Evolutionary conservation across 2,329 filamentous ascomycete species (phyloP).

Genomic region (Thermomyces lanuginosus): DNA sequence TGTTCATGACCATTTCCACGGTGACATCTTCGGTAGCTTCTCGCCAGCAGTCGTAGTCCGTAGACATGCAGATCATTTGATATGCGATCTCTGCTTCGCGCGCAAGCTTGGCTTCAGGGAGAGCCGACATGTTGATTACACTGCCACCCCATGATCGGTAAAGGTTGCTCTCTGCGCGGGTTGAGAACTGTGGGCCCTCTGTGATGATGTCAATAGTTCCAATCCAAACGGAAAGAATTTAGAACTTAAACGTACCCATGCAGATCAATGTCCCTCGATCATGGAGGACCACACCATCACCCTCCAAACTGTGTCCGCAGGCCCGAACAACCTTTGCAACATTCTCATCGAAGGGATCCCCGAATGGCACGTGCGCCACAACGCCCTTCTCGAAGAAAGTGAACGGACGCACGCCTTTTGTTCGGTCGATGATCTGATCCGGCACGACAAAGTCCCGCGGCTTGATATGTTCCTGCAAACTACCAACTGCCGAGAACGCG

Average conservation of each 20-base stretch:
- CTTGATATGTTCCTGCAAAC: slow-evolving; percentile 78
- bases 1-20: slow-evolving; percentile 90
- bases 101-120: slow-evolving; percentile 91
- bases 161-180: slow-evolving; percentile 84
- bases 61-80: slow-evolving; percentile 98
- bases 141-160: slow-evolving; percentile 88
- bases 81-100: slow-evolving; percentile 92
- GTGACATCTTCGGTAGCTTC: slow-evolving; percentile 62
- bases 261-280: slow-evolving; percentile 72
- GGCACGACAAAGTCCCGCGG: slow-evolving; percentile 94
- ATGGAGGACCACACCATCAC: slow-evolving; percentile 73
- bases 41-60: slow-evolving; percentile 98
- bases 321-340: slow-evolving; percentile 60
- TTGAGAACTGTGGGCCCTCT: slow-evolving; percentile 98
- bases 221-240: slow-evolving; percentile 1
- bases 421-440: slow-evolving; percentile 93
- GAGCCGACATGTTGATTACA: slow-evolving; percentile 95
- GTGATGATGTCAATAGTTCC: slow-evolving; percentile 5
- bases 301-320: slow-evolving; percentile 62
- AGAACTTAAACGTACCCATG: slow-evolving; percentile 51
- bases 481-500: slow-evolving; percentile 89
- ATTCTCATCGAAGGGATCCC: slow-evolving; percentile 75
- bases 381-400: slow-evolving; percentile 77
- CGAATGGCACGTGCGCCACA: slow-evolving; percentile 88
- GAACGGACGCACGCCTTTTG: slow-evolving; percentile 83